Evolutionary conservation across 129 eudicot species (phyloP).

Genomic region (Scalesia atractyloides): DNA sequence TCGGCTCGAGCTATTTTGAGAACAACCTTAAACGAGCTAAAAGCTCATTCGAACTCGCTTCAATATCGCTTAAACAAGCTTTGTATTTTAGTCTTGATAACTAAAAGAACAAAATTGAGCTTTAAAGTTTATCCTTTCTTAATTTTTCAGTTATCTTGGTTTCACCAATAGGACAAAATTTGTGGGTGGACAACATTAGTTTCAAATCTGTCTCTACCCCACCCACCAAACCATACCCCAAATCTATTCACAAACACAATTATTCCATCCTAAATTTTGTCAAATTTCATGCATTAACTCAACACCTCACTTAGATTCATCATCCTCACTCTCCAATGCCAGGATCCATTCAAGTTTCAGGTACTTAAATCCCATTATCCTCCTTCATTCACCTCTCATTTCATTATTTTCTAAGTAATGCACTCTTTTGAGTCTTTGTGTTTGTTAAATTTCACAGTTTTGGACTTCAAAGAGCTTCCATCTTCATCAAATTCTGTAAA

Average conservation of each 20-base stretch:
- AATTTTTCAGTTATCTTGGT: too few relatives aligned
- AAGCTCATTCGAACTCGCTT: too few relatives aligned
- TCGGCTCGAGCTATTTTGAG: too few relatives aligned
- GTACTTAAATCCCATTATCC: conserved; percentile 30
- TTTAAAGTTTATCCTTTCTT: too few relatives aligned
- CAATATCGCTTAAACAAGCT: too few relatives aligned
- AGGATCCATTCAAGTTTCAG: conserved; percentile 91
- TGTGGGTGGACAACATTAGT: conserved; percentile 42
- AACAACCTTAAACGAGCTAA: too few relatives aligned
- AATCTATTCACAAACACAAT: conserved; percentile 41
- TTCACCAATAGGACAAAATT: conserved; percentile 36
- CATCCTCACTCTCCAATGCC: conserved; percentile 59
- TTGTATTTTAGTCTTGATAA: too few relatives aligned
- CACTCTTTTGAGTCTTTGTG: neutral
- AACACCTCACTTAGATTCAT: conserved; percentile 5
- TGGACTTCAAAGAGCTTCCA: conserved; percentile 66
- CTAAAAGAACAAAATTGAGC: too few relatives aligned
- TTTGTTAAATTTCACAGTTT: conserved; percentile 44
- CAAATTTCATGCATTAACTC: conserved; percentile 18
- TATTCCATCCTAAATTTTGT: conserved; percentile 42
- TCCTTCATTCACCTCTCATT: neutral
- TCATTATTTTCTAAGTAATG: neutral
- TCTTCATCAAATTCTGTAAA: conserved; percentile 16
- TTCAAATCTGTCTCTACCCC: conserved; percentile 38
- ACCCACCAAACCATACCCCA: conserved; percentile 22